A percentile compares a stretch with the other conserved stretches of the same genome.
Conservation (phyloP, 306 rosid species). For the Carpinus fangiana region DNA sequence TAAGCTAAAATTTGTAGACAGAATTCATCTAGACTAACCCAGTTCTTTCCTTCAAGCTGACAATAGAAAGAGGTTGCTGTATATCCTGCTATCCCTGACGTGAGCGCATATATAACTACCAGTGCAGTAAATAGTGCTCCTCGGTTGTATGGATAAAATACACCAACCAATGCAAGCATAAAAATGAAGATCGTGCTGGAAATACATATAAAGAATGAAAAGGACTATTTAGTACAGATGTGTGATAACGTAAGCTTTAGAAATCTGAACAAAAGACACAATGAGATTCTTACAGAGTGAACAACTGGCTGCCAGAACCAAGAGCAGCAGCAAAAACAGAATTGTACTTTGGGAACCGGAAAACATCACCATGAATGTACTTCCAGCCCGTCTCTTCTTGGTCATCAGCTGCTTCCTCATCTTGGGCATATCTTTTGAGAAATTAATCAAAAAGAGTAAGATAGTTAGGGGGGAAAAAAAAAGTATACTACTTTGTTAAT, state of each 20-base stretch:
- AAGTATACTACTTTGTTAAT: background rate
- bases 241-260: background rate
- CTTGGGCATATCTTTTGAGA: conserved; percentile 80
- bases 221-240: conserved; percentile 16
- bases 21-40: conserved; percentile 50
- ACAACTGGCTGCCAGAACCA: conserved; percentile 95
- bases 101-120: conserved; percentile 93
- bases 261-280: background rate
- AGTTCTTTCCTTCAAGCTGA: conserved; percentile 90
- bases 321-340: conserved; percentile 88
- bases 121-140: conserved; percentile 95
- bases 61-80: conserved; percentile 88
- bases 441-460: background rate
- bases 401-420: conserved; percentile 97
- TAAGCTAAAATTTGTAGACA: conserved; percentile 13
- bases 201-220: conserved; percentile 27
- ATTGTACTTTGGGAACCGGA: conserved; percentile 83
- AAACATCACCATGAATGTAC: conserved; percentile 95
- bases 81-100: conserved; percentile 95
- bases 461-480: conserved; percentile 1
- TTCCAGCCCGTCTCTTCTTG: conserved; percentile 99
- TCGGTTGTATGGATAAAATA: conserved; percentile 93
- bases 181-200: conserved; percentile 91
- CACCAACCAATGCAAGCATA: conserved; percentile 91
- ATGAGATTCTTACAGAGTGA: conserved; percentile 76